Evolutionary conservation across 768 basidiomycete genomes (phyloP).

Genomic region (Suillus occidentalis): DNA sequence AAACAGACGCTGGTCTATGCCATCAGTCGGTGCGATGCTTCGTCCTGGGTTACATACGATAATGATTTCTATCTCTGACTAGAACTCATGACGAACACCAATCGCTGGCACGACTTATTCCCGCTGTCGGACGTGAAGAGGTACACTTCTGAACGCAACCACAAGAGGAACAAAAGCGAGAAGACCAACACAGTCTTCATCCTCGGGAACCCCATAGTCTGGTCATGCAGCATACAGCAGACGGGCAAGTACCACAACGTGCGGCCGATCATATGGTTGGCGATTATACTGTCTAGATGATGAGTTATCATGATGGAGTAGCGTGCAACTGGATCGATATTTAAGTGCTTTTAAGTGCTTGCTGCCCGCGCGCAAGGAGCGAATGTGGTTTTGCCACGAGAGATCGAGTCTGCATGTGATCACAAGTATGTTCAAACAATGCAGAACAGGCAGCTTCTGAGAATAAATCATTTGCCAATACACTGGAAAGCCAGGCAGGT

Average conservation of each 20-base stretch:
- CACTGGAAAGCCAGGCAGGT: neutral
- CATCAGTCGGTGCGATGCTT: too few relatives aligned
- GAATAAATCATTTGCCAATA: neutral
- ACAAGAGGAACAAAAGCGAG: slow-evolving; percentile 65
- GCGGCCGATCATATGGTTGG: slow-evolving; percentile 85
- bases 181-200: slow-evolving; percentile 57
- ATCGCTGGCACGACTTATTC: too few relatives aligned
- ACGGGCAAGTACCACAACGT: slow-evolving; percentile 69
- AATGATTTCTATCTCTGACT: too few relatives aligned
- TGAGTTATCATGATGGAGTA: slow-evolving; percentile 61
- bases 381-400: slow-evolving; percentile 11
- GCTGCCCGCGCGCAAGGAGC: slow-evolving; percentile 6
- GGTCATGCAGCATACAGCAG: slow-evolving; percentile 79
- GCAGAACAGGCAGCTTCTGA: slow-evolving; percentile 30
- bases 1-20: too few relatives aligned
- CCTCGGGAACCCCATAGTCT: slow-evolving; percentile 77
- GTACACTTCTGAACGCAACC: slow-evolving; percentile 53
- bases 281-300: slow-evolving; percentile 40
- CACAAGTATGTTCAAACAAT: slow-evolving; percentile 34
- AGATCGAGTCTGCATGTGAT: slow-evolving; percentile 29
- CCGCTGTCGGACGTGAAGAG: slow-evolving; percentile 13
- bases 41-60: too few relatives aligned
- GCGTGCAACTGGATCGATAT: slow-evolving; percentile 34
- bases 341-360: slow-evolving; percentile 11
- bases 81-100: too few relatives aligned